Conservation (phyloP, 2,329 filamentous ascomycete genomes). For the Laburnicola sp. region DNA sequence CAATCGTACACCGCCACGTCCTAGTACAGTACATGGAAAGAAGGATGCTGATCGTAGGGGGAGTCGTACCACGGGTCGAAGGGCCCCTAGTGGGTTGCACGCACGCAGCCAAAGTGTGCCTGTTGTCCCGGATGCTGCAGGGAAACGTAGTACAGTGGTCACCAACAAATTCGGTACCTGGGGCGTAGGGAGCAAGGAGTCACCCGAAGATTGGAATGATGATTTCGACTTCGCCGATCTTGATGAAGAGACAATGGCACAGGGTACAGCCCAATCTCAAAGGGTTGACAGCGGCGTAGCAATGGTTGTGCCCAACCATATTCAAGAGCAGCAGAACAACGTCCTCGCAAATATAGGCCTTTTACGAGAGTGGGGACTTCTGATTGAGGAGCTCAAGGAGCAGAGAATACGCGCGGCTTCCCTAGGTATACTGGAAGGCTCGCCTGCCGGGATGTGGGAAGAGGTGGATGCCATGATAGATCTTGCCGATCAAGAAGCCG, state of each 20-base stretch:
- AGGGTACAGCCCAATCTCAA: slow-evolving; percentile 42
- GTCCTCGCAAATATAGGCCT: slow-evolving; percentile 84
- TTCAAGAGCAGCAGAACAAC: slow-evolving; percentile 78
- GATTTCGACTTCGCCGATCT: slow-evolving; percentile 77
- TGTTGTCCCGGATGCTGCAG: slow-evolving; percentile 62
- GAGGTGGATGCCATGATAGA: slow-evolving; percentile 87
- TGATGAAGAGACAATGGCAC: slow-evolving; percentile 44
- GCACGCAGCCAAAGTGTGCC: slow-evolving; percentile 82
- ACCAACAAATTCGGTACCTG: slow-evolving; percentile 78
- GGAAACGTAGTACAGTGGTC: slow-evolving; percentile 58
- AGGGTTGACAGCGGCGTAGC: slow-evolving; percentile 50
- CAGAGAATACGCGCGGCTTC: slow-evolving; percentile 70
- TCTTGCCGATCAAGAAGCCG: slow-evolving; percentile 70
- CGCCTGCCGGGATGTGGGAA: slow-evolving; percentile 67
- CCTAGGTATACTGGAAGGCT: slow-evolving; percentile 65
- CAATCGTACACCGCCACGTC: slow-evolving; percentile 63
- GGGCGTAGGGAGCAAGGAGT: slow-evolving; percentile 76
- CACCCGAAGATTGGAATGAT: slow-evolving; percentile 87
- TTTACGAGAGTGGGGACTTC: slow-evolving; percentile 75
- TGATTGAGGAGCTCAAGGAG: slow-evolving; percentile 82
- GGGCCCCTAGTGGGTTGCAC: slow-evolving; percentile 69
- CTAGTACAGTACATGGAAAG: slow-evolving; percentile 76
- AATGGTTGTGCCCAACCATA: slow-evolving; percentile 77
- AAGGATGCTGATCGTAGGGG: slow-evolving; percentile 71
- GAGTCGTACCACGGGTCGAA: slow-evolving; percentile 68